Percentiles rank a stretch among this genome's conserved stretches.
Evolutionary conservation across 139 green algal species (phyloP).

Genomic region (Chlorella sp.): DNA sequence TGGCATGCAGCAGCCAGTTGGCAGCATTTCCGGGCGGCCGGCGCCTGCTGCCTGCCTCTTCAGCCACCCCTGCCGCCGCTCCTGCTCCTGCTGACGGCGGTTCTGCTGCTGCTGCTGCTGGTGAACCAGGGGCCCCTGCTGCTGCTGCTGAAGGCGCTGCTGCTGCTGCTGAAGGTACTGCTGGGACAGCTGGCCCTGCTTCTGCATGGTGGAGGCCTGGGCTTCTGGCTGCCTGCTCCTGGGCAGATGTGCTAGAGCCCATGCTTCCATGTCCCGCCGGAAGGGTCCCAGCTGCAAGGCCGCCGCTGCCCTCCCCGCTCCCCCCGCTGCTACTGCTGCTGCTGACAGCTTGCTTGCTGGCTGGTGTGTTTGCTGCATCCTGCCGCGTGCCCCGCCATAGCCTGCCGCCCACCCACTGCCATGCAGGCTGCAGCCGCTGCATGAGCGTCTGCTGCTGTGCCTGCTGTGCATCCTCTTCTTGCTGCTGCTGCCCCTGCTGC

Average conservation of each 20-base stretch:
- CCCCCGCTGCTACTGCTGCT: neutral
- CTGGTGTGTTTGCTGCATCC: neutral
- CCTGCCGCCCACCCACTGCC: neutral
- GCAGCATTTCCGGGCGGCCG: neutral
- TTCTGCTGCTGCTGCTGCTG: neutral
- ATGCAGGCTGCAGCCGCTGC: neutral
- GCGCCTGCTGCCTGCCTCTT: neutral
- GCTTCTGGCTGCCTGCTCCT: neutral
- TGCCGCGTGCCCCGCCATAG: neutral
- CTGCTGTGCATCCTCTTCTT: neutral
- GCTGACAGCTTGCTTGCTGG: neutral
- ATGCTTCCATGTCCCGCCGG: no score
- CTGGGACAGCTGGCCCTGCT: neutral
- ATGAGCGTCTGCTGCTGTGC: neutral
- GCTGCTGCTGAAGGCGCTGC: neutral
- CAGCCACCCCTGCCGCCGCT: neutral
- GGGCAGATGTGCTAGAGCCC: no score
- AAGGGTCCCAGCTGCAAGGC: neutral
- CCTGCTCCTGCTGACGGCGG: neutral
- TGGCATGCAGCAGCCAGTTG: neutral
- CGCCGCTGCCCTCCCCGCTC: neutral
- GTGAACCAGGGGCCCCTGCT: neutral
- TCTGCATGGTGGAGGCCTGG: neutral
- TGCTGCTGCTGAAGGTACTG: slow-evolving; percentile 7
- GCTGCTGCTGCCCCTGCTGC: neutral